Evolutionary conservation across 2,329 filamentous ascomycete species (phyloP).

Genomic region (Botrytis deweyae): DNA sequence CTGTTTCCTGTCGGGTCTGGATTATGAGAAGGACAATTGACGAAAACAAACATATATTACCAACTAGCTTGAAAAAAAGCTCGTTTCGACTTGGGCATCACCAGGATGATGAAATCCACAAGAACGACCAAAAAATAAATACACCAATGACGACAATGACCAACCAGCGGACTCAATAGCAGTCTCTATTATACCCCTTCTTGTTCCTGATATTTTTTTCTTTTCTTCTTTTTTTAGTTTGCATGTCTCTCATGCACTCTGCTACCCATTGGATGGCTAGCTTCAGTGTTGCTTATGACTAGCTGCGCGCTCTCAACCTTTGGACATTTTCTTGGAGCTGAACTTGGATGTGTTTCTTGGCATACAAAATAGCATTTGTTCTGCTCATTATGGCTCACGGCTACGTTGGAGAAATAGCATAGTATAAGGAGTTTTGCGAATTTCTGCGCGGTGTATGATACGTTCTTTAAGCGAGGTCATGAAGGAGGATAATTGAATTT

Average conservation of each 20-base stretch:
- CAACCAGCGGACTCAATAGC: not conserved
- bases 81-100: not conserved
- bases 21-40: not conserved
- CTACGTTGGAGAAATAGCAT: not conserved
- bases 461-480: not conserved
- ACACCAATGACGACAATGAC: slow-evolving; percentile 12
- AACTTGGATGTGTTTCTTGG: slow-evolving; percentile 18
- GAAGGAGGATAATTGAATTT: not conserved
- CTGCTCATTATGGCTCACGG: slow-evolving; percentile 3
- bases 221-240: not conserved
- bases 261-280: slow-evolving; percentile 5
- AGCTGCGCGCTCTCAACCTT: not conserved
- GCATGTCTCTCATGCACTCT: not conserved
- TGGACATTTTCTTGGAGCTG: slow-evolving; percentile 16
- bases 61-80: not conserved
- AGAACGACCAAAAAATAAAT: slow-evolving; percentile 6
- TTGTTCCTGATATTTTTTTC: slow-evolving; percentile 1
- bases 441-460: not conserved
- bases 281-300: not conserved
- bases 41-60: not conserved
- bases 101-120: slow-evolving; percentile 3
- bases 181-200: slow-evolving; percentile 17
- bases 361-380: slow-evolving; percentile 12
- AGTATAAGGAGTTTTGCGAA: slow-evolving; percentile 11
- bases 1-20: slow-evolving; percentile 5